Evolutionary conservation across 75 land plant genomes (phyloP), one percentile per base, ranked within the genome.

Genomic region (Pseudotsuga menziesii): DNA sequence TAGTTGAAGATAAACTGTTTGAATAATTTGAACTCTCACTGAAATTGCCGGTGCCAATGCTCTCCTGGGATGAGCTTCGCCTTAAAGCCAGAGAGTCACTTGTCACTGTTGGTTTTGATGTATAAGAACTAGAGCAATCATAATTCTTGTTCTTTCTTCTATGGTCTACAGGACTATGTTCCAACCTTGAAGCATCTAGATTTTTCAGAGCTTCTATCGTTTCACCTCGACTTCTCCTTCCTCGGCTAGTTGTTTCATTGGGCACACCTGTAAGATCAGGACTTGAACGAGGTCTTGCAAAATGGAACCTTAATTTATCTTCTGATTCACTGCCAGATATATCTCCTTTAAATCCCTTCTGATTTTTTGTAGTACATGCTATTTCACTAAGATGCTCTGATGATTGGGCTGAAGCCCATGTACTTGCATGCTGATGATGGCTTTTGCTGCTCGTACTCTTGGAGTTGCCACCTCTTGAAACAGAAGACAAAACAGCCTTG

Each of bases 251-350:
- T n/a, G 57, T 72, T 23, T 89, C 85, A 63, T 58, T 57, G 74
- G 84, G 80, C 32, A 81, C 58, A 16, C 84, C 86, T 20, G 89
- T 85, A 39, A 91, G 88, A 52, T 87, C 89, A 36, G 93, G 93
- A 57, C 91, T 91, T 19, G 93, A 91, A 9, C 60, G 73, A 55
- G 93, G 87, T 77, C 93, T 84, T 35, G 83, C 84, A 82, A 91
- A 87, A 57, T 76, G 81, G 74, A 54, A 85, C 67, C 80, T 85
- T n/a, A 74, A 78, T 36, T 86, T 84, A 16, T 62, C 62, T 77
- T 87, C 85, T 2, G 61, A 66, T 39, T 72, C 57, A 73, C 61
- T 77, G 0, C 72, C 69, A 8, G 75, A 52, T 26, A 61, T 61
- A 61, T 87, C 85, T 61, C 83, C 62, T 32, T 76, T 82, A 3